These are phyloP conservation scores for Heritiera fomes DNA, from an alignment of 345 rosid species.

Conservation along the genomic window DNA sequence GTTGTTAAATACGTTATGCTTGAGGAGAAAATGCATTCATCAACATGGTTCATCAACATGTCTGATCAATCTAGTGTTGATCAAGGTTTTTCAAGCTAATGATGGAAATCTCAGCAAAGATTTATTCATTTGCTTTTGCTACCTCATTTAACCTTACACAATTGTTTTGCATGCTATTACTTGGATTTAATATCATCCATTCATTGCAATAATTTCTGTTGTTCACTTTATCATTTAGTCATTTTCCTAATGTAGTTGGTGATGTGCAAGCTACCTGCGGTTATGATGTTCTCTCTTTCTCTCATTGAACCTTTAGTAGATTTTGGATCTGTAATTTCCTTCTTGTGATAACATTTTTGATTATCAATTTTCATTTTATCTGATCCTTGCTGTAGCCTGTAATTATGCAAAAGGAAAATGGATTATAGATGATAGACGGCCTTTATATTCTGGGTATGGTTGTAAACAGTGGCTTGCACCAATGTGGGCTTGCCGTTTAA, in stretches of 20 bases:
- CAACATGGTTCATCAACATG: not conserved
- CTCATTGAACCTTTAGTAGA: not conserved
- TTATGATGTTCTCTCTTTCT: not conserved
- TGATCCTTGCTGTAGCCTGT: conserved; percentile 48
- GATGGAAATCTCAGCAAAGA: not conserved
- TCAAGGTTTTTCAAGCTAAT: conserved; percentile 11
- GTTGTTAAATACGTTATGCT: not conserved
- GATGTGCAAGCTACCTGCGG: not conserved
- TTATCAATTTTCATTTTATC: conserved; percentile 2
- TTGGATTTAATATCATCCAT: not conserved
- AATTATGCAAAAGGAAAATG: conserved; percentile 89
- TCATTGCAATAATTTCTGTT: not conserved
- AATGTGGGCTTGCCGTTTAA: conserved; percentile 96
- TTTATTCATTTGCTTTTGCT: not conserved
- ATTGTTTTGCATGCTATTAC: not conserved
- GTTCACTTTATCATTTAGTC: not conserved
- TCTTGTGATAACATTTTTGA: conserved; percentile 13
- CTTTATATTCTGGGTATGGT: conserved; percentile 72
- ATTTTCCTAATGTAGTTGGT: not conserved
- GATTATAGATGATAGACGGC: conserved; percentile 71
- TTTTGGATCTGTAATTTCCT: not conserved
- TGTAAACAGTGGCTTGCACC: conserved; percentile 90
- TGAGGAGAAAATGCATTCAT: conserved; percentile 7
- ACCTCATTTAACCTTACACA: not conserved
- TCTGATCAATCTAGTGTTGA: not conserved